Percentiles rank a stretch among this genome's conserved stretches.
Evolutionary conservation across 2,329 filamentous ascomycete genomes (phyloP).

Genomic region (Neofusicoccum sp.): DNA sequence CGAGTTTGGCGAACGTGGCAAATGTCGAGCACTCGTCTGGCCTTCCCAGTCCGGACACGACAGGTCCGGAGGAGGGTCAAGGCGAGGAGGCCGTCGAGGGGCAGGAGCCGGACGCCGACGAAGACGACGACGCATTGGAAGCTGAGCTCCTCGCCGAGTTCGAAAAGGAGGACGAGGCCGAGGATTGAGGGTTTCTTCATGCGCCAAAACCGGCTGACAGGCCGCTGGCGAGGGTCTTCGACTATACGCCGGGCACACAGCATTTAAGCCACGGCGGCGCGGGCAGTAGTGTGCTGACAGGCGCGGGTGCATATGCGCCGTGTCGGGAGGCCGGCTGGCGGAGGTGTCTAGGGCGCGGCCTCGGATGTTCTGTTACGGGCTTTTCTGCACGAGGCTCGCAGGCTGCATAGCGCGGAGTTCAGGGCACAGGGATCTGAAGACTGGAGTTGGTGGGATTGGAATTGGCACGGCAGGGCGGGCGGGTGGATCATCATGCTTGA

Average conservation of each 20-base stretch:
- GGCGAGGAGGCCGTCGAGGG: constrained; percentile 41
- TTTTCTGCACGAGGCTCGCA: constrained; percentile 7
- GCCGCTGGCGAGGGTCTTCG: not conserved
- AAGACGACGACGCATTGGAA: constrained; percentile 57
- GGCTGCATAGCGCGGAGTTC: constrained; percentile 16
- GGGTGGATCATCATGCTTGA: constrained; percentile 12
- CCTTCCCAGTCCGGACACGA: constrained; percentile 41
- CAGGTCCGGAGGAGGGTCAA: constrained; percentile 38
- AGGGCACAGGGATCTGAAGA: constrained; percentile 9
- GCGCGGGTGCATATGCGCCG: not conserved
- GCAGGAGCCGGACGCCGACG: constrained; percentile 35
- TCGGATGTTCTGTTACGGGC: not conserved
- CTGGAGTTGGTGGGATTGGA: constrained; percentile 12
- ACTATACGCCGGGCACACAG: not conserved
- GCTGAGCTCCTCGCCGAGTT: constrained; percentile 45
- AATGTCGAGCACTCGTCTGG: constrained; percentile 40
- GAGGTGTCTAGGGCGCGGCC: not conserved
- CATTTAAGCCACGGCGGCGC: not conserved
- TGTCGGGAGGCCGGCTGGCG: not conserved
- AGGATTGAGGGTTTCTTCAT: not conserved
- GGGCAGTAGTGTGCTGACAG: not conserved
- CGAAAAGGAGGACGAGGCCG: constrained; percentile 31
- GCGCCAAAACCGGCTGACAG: too few species aligned
- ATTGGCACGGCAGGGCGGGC: constrained; percentile 8
- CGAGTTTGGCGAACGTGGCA: constrained; percentile 46